Evolutionary conservation across 306 rosid genomes (phyloP), one percentile per base, ranked within the genome.

Genomic region (Lathyrus aphaca): DNA sequence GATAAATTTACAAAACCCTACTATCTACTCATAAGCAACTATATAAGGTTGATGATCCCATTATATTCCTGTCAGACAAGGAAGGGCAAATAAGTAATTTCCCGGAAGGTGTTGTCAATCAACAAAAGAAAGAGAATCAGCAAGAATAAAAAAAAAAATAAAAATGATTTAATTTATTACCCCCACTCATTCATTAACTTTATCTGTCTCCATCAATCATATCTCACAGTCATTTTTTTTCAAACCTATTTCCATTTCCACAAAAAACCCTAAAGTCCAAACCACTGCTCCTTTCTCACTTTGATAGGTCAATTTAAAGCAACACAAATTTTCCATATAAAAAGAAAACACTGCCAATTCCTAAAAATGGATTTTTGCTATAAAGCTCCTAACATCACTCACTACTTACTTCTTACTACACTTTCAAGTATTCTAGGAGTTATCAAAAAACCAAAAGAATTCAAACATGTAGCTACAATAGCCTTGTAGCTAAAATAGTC

Each of bases 201-300:
- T 83, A 75, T 79, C 66, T 81, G 86, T 83, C 85, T 55, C 73
- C 88, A 81, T 89, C 95, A 78, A 72, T 81, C 87, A 77, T 72
- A 58, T 61, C 65, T 16, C 45, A 74, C 84, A 66, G 87, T 86
- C 21, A 8, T 12, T n/a, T 23, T 30, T n/a, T 69, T 81, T 84
- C 89, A 86, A 88, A 79, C 80, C 82, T 74, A 79, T 77, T 79
- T 21, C 71, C 68, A 81, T 84, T 79, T 70, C 81, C 73, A 72
- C 83, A 83, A 84, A 85, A 85, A 80, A 71, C 83, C 87, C 82
- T 66, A 80, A 72, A 66, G 6, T n/a, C 70, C 72, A 66, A 76
- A 60, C 64, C 71, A 69, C 76, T 42, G 66, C 82, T 72, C 71
- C 71, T 51, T 75, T 66, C 80, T 58, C 78, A 43, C 32, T 40